Base-by-base conservation (phyloP, 2,329 filamentous ascomycete species). In the Ascocoryne sarcoides region DNA sequence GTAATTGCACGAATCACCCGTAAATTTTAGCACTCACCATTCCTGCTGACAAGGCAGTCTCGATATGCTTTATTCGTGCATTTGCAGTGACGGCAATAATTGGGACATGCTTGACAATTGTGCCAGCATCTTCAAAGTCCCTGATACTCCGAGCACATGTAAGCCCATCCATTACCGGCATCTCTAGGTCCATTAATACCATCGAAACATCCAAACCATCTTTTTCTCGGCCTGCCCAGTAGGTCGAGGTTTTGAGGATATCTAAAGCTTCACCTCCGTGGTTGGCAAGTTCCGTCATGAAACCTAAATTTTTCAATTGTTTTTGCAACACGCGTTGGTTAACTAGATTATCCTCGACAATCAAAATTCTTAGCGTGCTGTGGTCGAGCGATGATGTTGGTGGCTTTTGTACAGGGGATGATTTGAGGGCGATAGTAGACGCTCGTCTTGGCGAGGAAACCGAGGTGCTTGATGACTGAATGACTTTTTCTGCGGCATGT, bases 1-100 rank as follows among this genome's bases (percentile, higher is more conserved):
- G 51, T 36, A 8, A 10, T 3, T 18, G 32, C 19, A 7, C 19
- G 23, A n/a, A 26, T 26, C 7, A 26, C 12, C 23, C 23, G 23
- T 26, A 7, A 26, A 12, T 7, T 7, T 26, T 26, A 26, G 7
- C 7, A 26, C 75, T 67, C 63, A 81, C 80, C 65, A 89, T 86
- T 28, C 84, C 84, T 16, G 82, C 80, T 40, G 73, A 69, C 55
- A 84, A 74, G 39, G 84, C 83, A 49, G 73, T 78, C 49, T 75
- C 71, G 44, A 86, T 80, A 61, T 89, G 83, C 64, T 86, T 81
- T 4, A 75, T 73, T 55, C 84, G 69, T 28, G 82, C 84, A 60
- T 89, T 89, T 2, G 84, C 84, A 28, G 84, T 89, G n/a, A 84
- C 82, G n/a, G 80, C 82, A 51, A 87, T 84, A 50, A 86, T 84